Conservation (phyloP, 2,329 filamentous ascomycete genomes). For the Fusarium compactum region DNA sequence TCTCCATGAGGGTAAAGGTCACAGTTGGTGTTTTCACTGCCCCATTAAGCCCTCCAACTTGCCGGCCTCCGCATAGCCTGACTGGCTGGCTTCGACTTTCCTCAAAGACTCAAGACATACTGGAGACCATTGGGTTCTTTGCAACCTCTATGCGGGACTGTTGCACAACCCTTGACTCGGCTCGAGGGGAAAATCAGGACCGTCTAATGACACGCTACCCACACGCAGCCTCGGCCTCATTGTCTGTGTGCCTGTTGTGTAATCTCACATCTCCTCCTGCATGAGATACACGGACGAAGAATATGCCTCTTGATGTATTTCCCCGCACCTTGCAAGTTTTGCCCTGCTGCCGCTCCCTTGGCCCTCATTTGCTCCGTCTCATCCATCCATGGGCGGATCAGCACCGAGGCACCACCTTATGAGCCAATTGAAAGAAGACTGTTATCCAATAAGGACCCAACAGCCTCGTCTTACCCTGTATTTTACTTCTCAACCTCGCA, state of each 20-base stretch:
- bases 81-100: slow-evolving; percentile 23
- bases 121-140: slow-evolving; percentile 6
- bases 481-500: slow-evolving; percentile 31
- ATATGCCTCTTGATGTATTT: slow-evolving; percentile 30
- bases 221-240: slow-evolving; percentile 37
- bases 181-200: slow-evolving; percentile 9
- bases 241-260: slow-evolving; percentile 37
- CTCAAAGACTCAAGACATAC: slow-evolving; percentile 17
- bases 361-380: slow-evolving; percentile 24
- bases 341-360: slow-evolving; percentile 25
- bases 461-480: slow-evolving; percentile 34
- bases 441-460: slow-evolving; percentile 36
- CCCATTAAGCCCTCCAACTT: slow-evolving; percentile 3
- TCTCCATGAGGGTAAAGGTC: not conserved
- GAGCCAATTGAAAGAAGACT: slow-evolving; percentile 20
- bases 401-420: slow-evolving; percentile 29
- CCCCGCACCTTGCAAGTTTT: slow-evolving; percentile 42
- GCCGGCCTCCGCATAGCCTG: slow-evolving; percentile 11
- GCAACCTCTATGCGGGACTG: slow-evolving; percentile 24
- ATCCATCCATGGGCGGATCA: slow-evolving; percentile 36
- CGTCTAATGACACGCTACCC: slow-evolving; percentile 32
- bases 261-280: slow-evolving; percentile 40
- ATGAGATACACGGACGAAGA: slow-evolving; percentile 23
- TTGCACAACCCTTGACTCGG: slow-evolving; percentile 25
- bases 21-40: not conserved